phyloP scores from a whole-genome alignment of 306 rosid genomes.

The Quercus mongolica region DNA sequence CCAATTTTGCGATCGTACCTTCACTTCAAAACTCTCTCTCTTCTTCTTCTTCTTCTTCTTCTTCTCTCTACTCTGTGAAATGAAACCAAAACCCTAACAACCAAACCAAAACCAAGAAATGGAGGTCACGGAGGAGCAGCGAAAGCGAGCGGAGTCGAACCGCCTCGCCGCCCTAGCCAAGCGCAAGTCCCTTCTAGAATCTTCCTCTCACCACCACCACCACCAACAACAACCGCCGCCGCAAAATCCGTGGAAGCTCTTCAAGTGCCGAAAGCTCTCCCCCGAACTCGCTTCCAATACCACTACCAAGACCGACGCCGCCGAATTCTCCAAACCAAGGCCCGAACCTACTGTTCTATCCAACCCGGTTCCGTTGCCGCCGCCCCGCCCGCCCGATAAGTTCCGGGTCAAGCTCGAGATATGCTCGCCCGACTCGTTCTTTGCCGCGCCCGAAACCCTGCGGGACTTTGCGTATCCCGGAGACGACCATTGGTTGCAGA shows the following conservation, averaged over 20 bases:
- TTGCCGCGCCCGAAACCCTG: constrained; percentile 43
- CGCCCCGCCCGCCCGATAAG: constrained; percentile 14
- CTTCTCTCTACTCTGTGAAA: too few relatives aligned
- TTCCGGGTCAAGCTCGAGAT: constrained; percentile 73
- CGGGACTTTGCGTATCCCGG: constrained; percentile 42
- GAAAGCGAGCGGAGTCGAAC: constrained; percentile 65
- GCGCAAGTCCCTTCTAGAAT: constrained; percentile 59
- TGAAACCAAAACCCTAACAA: not conserved
- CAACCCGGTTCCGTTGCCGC: not conserved
- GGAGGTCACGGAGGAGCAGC: constrained; percentile 76
- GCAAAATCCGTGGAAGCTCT: constrained; percentile 51
- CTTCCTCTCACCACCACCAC: constrained; percentile 18
- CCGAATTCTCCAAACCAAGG: too few relatives aligned
- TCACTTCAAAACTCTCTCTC: not conserved
- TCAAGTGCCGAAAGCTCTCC: constrained; percentile 69
- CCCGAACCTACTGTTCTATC: not conserved
- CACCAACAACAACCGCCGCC: constrained; percentile 3
- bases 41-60: too few relatives aligned
- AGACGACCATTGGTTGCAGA: constrained; percentile 36
- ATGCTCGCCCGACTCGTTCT: constrained; percentile 72
- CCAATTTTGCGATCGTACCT: not conserved
- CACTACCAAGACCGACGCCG: not conserved
- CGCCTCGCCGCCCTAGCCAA: constrained; percentile 74
- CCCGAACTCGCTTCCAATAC: constrained; percentile 12
- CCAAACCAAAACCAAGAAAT: not conserved